phyloP scores from a whole-genome alignment of 1,284 basidiomycete species.

The Tilletia caries region DNA sequence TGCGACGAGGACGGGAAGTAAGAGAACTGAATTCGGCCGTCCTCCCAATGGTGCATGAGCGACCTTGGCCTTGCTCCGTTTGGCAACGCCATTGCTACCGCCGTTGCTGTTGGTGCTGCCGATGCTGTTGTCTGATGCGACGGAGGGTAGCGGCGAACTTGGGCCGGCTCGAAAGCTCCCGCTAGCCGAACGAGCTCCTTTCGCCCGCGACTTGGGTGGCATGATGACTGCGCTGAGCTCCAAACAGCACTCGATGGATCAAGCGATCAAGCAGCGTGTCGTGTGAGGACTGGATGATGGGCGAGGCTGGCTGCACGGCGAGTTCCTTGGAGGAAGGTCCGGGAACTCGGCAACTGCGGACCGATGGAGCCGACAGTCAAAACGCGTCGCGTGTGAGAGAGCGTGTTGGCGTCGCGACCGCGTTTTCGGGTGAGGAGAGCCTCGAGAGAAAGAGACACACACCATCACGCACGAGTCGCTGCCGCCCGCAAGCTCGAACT shows the following conservation, averaged over 20 bases:
- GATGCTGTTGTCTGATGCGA: background rate
- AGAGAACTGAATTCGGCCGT: background rate
- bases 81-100: background rate
- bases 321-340: too few species aligned
- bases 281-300: too few species aligned
- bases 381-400: background rate
- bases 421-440: conserved; percentile 3
- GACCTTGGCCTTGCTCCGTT: background rate
- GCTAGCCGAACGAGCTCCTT: conserved; percentile 6
- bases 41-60: background rate
- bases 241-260: too few species aligned
- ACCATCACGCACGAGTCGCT: too few species aligned
- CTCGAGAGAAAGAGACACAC: background rate
- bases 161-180: conserved; percentile 7
- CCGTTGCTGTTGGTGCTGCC: background rate
- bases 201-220: conserved; percentile 5
- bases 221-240: background rate
- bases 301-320: too few species aligned
- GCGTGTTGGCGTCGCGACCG: conserved; percentile 7
- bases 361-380: background rate
- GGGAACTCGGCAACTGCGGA: conserved; percentile 6
- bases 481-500: too few species aligned
- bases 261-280: too few species aligned
- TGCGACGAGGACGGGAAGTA: conserved; percentile 23
- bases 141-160: background rate